Evolutionary conservation across 108 stramenopile species (phyloP).

Genomic region (Cyclotella atomus): DNA sequence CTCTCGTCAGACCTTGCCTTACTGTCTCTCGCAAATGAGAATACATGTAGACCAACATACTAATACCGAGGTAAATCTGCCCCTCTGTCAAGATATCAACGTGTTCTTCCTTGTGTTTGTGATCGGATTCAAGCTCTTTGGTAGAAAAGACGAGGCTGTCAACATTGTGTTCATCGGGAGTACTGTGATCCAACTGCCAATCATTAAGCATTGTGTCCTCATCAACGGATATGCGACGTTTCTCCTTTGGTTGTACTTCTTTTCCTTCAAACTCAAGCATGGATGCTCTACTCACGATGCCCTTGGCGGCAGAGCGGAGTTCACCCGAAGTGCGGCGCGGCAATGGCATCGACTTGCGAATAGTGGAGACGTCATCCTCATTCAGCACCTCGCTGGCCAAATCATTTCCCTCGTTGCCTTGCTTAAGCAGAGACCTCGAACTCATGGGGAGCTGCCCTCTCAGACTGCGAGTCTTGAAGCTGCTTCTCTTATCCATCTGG

Average conservation of each 20-base stretch:
- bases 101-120: neutral
- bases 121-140: neutral
- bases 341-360: neutral
- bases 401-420: neutral
- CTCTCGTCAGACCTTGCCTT: slow-evolving; percentile 12
- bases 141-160: neutral
- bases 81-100: slow-evolving; percentile 26
- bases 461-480: neutral
- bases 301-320: too few species aligned
- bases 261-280: neutral
- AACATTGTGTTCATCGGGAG: too few species aligned
- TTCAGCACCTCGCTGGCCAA: neutral
- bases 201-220: too few species aligned
- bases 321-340: neutral
- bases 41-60: slow-evolving; percentile 34
- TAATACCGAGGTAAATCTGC: slow-evolving; percentile 24
- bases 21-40: slow-evolving; percentile 19
- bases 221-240: too few species aligned
- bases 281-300: neutral
- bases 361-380: neutral
- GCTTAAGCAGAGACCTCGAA: neutral
- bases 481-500: neutral
- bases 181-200: too few species aligned
- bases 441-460: neutral
- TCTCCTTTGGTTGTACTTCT: neutral